A percentile compares a stretch with the other conserved stretches of the same genome.
These are phyloP conservation scores for Phytophthora brassicae DNA, from an alignment of 352 stramenopile genomes.

Conservation along the genomic window DNA sequence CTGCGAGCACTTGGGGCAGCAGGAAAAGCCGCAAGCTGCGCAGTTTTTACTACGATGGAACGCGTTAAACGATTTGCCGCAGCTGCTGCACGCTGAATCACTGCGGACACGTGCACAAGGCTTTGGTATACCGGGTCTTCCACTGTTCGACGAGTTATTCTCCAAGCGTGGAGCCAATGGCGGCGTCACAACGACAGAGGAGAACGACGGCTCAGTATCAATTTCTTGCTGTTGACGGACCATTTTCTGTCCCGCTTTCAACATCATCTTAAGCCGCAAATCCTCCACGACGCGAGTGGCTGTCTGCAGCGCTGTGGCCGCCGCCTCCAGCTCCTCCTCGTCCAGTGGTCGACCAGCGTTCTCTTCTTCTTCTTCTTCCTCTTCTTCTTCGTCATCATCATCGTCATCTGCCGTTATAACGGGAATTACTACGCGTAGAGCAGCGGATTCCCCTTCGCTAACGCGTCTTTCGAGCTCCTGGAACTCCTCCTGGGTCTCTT, in stretches of 20 bases:
- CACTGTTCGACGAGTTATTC: not conserved
- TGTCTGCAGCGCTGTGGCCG: conserved; percentile 51
- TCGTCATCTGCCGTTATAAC: conserved; percentile 35
- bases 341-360: conserved; percentile 34
- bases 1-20: conserved; percentile 66
- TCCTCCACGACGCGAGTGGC: conserved; percentile 60
- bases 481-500: conserved; percentile 34
- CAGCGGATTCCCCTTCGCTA: not conserved
- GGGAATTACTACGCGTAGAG: conserved; percentile 22
- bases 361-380: conserved; percentile 37
- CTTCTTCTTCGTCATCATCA: conserved; percentile 41
- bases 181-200: conserved; percentile 7
- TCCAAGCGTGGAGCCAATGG: conserved; percentile 11
- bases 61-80: conserved; percentile 64
- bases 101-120: conserved; percentile 36
- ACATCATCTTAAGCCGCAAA: conserved; percentile 53
- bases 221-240: conserved; percentile 35
- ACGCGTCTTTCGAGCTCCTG: conserved; percentile 24
- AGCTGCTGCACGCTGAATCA: conserved; percentile 49
- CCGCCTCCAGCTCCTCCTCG: conserved; percentile 46
- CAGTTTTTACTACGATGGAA: conserved; percentile 74
- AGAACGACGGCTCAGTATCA: conserved; percentile 14
- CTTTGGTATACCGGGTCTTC: conserved; percentile 39
- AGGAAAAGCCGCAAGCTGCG: conserved; percentile 55
- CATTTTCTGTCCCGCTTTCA: conserved; percentile 51